phyloP scores from a whole-genome alignment of 768 basidiomycete genomes.

The Podaxis sp. region DNA sequence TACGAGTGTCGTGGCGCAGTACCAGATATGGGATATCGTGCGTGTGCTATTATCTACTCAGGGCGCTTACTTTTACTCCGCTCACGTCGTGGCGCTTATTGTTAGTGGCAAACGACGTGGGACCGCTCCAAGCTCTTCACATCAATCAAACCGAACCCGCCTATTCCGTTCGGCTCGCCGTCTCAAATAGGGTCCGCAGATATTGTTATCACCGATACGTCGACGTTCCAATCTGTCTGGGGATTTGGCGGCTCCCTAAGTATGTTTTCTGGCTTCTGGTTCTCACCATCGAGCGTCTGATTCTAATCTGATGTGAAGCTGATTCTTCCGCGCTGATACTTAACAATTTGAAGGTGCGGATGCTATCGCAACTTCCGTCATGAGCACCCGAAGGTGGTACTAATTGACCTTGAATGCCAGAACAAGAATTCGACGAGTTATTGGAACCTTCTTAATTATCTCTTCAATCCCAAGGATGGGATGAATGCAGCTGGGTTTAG shows the following conservation, averaged over 20 bases:
- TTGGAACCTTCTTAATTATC: constrained; percentile 50
- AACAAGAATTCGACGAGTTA: constrained; percentile 49
- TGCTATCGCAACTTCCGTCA: not conserved
- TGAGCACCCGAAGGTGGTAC: not conserved
- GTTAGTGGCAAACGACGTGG: constrained; percentile 57
- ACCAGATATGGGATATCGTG: constrained; percentile 53
- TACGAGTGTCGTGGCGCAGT: constrained; percentile 27
- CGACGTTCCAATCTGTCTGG: constrained; percentile 53
- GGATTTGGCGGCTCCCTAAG: constrained; percentile 68
- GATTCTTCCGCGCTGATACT: constrained; percentile 65
- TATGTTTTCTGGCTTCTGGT: constrained; percentile 23
- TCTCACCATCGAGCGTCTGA: not conserved
- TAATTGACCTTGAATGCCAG: constrained; percentile 24
- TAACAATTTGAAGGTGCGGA: constrained; percentile 56
- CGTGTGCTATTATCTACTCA: constrained; percentile 17
- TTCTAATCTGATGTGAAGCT: constrained; percentile 35
- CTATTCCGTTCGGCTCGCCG: constrained; percentile 51
- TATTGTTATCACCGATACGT: constrained; percentile 52
- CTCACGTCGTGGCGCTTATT: constrained; percentile 1
- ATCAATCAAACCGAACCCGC: constrained; percentile 36
- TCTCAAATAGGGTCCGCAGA: constrained; percentile 51
- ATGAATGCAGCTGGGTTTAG: constrained; percentile 62
- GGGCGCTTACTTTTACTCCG: not conserved
- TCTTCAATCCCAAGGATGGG: constrained; percentile 61
- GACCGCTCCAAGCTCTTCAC: constrained; percentile 47